These are phyloP conservation scores for Salvia splendens DNA, from an alignment of 257 asterid genomes.

Conservation along the genomic window DNA sequence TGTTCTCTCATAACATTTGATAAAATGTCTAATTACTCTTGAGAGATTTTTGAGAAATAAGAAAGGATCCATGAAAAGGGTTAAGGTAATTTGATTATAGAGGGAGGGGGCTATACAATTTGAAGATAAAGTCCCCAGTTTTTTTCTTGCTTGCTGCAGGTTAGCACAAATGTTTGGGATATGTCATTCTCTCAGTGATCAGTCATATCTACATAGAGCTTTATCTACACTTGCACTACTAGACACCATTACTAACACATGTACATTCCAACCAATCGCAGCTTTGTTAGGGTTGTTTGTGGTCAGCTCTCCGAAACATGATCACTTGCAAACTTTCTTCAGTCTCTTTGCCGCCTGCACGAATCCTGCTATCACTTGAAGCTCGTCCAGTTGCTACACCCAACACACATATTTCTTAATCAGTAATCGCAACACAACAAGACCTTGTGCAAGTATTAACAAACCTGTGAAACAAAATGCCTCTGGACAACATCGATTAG, in stretches of 20 bases:
- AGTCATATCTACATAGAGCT: background rate
- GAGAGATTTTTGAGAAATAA: too few species aligned
- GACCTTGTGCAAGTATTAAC: background rate
- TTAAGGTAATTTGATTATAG: background rate
- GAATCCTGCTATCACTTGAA: slow-evolving; percentile 78
- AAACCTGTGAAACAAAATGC: slow-evolving; percentile 91
- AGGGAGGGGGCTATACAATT: slow-evolving; percentile 16
- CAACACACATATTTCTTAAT: background rate
- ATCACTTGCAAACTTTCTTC: slow-evolving; percentile 66
- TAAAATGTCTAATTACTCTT: too few species aligned
- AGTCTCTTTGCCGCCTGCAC: slow-evolving; percentile 88
- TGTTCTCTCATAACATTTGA: too few species aligned
- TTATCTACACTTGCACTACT: slow-evolving; percentile 13
- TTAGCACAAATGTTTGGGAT: background rate
- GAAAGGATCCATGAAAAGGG: background rate
- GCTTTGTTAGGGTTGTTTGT: slow-evolving; percentile 11
- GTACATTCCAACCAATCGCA: background rate
- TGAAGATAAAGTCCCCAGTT: slow-evolving; percentile 8
- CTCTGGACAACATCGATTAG: slow-evolving; percentile 79
- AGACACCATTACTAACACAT: background rate
- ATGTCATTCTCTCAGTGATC: background rate
- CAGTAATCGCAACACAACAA: too few species aligned
- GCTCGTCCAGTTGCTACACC: slow-evolving; percentile 82
- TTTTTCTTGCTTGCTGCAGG: too few species aligned
- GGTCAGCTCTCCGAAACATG: too few species aligned